Conservation (phyloP, 2,329 filamentous ascomycete species). For the Akanthomyces uredinophilus region DNA sequence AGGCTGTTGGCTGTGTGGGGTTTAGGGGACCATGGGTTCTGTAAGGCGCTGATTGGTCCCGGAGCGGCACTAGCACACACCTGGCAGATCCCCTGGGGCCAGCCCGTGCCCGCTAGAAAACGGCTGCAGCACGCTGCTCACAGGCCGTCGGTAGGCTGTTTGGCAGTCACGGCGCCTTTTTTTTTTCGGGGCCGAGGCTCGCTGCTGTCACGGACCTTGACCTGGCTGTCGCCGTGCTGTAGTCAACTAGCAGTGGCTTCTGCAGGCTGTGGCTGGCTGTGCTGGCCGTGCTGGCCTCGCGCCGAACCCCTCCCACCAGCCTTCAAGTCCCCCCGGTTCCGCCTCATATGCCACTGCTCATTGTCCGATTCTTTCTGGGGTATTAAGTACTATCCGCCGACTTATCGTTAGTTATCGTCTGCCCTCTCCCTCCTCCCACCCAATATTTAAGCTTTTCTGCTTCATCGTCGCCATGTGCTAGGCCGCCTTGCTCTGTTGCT, state of each 20-base stretch:
- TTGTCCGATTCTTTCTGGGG: not conserved
- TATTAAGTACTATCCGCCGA: not conserved
- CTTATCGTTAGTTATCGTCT: not conserved
- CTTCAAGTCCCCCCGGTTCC: constrained; percentile 6
- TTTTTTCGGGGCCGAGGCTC: constrained; percentile 9
- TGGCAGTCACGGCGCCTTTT: not conserved
- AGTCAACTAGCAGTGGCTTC: too few relatives aligned
- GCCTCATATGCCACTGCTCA: not conserved
- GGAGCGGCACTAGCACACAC: not conserved
- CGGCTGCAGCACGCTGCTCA: not conserved
- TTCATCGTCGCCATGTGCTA: constrained; percentile 11
- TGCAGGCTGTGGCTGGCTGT: too few relatives aligned
- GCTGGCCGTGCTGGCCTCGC: too few relatives aligned
- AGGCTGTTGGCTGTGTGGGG: constrained; percentile 7
- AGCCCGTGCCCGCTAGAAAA: not conserved
- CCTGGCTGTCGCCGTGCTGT: not conserved
- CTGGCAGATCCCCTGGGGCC: not conserved
- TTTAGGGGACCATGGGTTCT: not conserved
- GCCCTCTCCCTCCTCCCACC: not conserved
- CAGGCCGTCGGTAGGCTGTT: not conserved
- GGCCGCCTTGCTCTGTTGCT: constrained; percentile 6
- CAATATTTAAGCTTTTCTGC: constrained; percentile 2
- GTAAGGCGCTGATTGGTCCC: not conserved
- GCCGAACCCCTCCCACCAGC: not conserved
- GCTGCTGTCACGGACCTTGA: constrained; percentile 4